A percentile compares a stretch with the other conserved stretches of the same genome.
phyloP scores from a whole-genome alignment of 148 eudicot genomes.

The Vaccinium darrowii region DNA sequence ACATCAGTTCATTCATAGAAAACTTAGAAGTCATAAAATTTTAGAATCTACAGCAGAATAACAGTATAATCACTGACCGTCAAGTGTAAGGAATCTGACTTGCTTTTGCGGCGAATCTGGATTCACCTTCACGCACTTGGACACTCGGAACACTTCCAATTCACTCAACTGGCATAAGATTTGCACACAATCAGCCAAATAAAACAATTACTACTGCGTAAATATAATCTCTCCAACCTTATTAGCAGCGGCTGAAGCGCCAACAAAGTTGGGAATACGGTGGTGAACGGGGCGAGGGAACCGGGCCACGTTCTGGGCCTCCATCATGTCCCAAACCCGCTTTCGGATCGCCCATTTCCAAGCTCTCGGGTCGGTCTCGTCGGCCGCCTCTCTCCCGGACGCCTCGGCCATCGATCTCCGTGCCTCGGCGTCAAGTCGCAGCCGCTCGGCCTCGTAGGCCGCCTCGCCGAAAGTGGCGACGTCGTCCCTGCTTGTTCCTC shows the following conservation, averaged over 20 bases:
- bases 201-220: background rate
- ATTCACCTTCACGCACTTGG: constrained; percentile 83
- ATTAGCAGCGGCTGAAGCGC: constrained; percentile 59
- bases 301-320: constrained; percentile 67
- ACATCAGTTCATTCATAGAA: background rate
- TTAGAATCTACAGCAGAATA: background rate
- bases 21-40: background rate
- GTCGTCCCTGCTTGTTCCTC: constrained; percentile 26
- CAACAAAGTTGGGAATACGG: constrained; percentile 84
- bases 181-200: constrained; percentile 8
- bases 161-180: constrained; percentile 54
- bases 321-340: constrained; percentile 91
- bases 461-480: constrained; percentile 43
- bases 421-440: constrained; percentile 64
- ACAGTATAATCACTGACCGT: constrained; percentile 53
- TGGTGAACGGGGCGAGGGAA: constrained; percentile 96
- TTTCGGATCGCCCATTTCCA: constrained; percentile 91
- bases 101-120: constrained; percentile 97
- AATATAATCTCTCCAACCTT: constrained; percentile 22
- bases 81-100: constrained; percentile 83
- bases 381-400: constrained; percentile 33
- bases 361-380: constrained; percentile 58
- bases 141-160: constrained; percentile 62
- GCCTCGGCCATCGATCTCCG: constrained; percentile 65
- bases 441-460: constrained; percentile 68